Evolutionary conservation across 208 protist species (phyloP).

Genomic region (Trypanosoma melophagium): DNA sequence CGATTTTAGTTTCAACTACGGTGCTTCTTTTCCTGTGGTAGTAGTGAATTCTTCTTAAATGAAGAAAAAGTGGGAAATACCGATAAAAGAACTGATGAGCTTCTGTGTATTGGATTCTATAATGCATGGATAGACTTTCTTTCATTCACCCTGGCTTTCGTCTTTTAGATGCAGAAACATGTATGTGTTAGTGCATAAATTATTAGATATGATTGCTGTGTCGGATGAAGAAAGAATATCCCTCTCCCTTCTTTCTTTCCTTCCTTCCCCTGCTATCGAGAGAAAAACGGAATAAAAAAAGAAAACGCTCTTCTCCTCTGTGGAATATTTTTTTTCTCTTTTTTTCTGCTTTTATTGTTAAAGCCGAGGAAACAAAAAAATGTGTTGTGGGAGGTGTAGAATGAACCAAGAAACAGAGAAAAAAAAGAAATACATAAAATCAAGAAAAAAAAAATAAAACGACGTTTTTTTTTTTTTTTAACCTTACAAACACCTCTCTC

Average conservation of each 20-base stretch:
- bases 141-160: slow-evolving; percentile 18
- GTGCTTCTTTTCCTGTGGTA: too few species aligned
- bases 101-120: background rate
- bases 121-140: background rate
- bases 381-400: background rate
- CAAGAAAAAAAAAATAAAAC: slow-evolving; percentile 6
- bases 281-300: too few species aligned
- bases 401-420: background rate
- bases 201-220: too few species aligned
- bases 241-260: too few species aligned
- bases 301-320: too few species aligned
- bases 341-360: too few species aligned
- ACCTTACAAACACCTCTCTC: background rate
- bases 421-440: background rate
- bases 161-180: background rate
- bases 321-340: too few species aligned
- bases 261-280: too few species aligned
- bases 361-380: background rate
- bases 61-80: slow-evolving; percentile 2
- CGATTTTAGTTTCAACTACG: background rate
- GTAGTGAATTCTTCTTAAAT: background rate
- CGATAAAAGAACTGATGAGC: background rate
- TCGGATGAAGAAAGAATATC: too few species aligned
- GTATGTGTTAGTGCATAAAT: too few species aligned
- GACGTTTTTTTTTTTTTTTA: background rate